phyloP scores from a whole-genome alignment of 805 yeast species.

The Kodamaea restingae region DNA sequence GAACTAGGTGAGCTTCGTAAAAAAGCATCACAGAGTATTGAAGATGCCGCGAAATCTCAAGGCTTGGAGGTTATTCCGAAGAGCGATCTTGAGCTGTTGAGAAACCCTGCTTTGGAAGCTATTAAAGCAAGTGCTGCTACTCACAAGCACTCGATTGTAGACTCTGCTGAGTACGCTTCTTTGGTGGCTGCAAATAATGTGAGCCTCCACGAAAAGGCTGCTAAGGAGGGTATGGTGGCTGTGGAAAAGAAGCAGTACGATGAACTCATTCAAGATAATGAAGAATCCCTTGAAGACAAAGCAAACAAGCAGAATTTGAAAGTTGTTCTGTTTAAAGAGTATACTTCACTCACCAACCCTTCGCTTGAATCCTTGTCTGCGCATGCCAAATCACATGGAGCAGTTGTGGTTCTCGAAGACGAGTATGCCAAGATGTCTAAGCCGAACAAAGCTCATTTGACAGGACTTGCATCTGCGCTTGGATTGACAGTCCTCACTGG shows the following conservation, averaged over 20 bases:
- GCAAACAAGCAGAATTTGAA: constrained; percentile 9
- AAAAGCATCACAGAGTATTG: not conserved
- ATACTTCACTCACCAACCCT: constrained; percentile 1
- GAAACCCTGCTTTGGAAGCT: not conserved
- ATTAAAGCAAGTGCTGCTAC: constrained; percentile 13
- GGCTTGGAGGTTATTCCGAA: not conserved
- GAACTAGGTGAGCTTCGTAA: not conserved
- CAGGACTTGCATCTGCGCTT: constrained; percentile 21
- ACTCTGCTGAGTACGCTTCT: constrained; percentile 15
- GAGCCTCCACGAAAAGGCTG: constrained; percentile 15
- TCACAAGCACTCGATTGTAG: constrained; percentile 16
- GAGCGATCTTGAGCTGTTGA: not conserved
- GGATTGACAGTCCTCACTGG: constrained; percentile 17
- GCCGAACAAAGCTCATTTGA: constrained; percentile 20
- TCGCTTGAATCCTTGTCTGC: constrained; percentile 7
- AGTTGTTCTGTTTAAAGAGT: constrained; percentile 1
- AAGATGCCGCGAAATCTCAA: not conserved
- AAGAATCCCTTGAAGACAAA: constrained; percentile 18
- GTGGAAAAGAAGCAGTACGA: not conserved
- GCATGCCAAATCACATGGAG: constrained; percentile 4
- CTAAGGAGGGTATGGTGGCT: constrained; percentile 13
- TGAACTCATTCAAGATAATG: not conserved
- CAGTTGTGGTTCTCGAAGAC: constrained; percentile 7
- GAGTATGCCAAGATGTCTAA: constrained; percentile 3
- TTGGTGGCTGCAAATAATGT: constrained; percentile 8